Evolutionary conservation across 768 basidiomycete genomes (phyloP), one percentile per base, ranked within the genome.

Genomic region (Saitozyma podzolica): DNA sequence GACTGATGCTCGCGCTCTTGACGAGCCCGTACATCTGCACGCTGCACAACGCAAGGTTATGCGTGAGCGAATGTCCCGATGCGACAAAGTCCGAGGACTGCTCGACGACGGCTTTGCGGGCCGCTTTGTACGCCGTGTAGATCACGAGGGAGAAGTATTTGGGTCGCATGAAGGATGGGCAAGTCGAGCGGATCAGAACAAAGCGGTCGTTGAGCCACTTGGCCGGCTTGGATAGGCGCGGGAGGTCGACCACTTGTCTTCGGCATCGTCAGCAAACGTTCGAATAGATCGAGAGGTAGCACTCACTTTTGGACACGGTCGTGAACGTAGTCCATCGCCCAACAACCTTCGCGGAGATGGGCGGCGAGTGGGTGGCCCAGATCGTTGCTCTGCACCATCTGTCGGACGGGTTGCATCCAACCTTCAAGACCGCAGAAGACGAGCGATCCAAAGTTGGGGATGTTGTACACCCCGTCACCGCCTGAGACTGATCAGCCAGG

Each of bases 351-450:
- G 62, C 96, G 85, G 61, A 98, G 79, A 80, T 98, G 91, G 3
- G 82, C 87, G 70, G 92, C 95, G 5, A 99, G 83, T 0, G 92
- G 85, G 78, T 98, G 93, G 0, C 96, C 96, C 3, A 98, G 84
- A 76, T 99, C 93, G 78, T 98, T 98, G 73, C 87, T 85, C 67
- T 84, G 83, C 86, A 93, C 93, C 77, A 98, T 86, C 68, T 86
- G 86, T 45, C 86, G 84, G 58, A 98, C 82, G 0, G 87, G 87
- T 68, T 88, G 85, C 92, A 99, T 97, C 92, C 94, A 99, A 1
- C 96, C 96, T 73, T 98, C 92, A 55, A 98, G 78, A 16, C 96
- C 96, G 72, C 94, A 97, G 79, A 97, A 99, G 10, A 85, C 86
- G 78, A 93, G 82, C 62, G 85, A 84, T 0, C 89, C 92, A 20